Percentiles rank a stretch among this genome's conserved stretches.
Conservation (phyloP, 1,139 yeast species). For the Pichia sp. region DNA sequence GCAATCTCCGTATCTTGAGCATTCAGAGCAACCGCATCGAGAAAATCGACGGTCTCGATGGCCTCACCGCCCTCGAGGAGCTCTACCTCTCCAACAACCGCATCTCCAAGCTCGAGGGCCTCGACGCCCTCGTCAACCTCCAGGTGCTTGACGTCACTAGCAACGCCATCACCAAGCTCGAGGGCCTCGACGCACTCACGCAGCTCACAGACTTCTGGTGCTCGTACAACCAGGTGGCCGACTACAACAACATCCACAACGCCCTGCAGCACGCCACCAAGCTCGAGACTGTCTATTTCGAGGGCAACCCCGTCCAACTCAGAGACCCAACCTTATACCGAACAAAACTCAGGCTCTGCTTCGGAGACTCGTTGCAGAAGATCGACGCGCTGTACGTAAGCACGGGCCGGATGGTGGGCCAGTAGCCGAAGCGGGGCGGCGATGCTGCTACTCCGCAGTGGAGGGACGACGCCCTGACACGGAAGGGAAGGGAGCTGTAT, state of each 20-base stretch:
- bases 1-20: slow-evolving; percentile 69
- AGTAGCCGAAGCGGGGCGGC: background rate
- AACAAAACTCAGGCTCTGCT: slow-evolving; percentile 68
- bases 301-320: slow-evolving; percentile 86
- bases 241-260: slow-evolving; percentile 63
- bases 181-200: slow-evolving; percentile 59
- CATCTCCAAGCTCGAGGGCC: slow-evolving; percentile 67
- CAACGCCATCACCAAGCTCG: slow-evolving; percentile 59
- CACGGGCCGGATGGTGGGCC: background rate
- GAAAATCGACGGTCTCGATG: slow-evolving; percentile 77
- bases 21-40: slow-evolving; percentile 83
- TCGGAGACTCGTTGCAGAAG: slow-evolving; percentile 73
- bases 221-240: slow-evolving; percentile 65
- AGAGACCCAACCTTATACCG: slow-evolving; percentile 76
- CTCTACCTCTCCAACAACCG: slow-evolving; percentile 87
- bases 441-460: background rate
- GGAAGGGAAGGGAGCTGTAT: too few relatives aligned
- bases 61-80: slow-evolving; percentile 70
- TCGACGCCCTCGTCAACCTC: slow-evolving; percentile 65
- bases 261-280: slow-evolving; percentile 60
- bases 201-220: slow-evolving; percentile 92
- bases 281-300: slow-evolving; percentile 87
- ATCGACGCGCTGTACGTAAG: slow-evolving; percentile 77
- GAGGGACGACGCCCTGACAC: too few relatives aligned
- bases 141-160: slow-evolving; percentile 78